Evolutionary conservation across 805 yeast genomes (phyloP).

Genomic region (Candida arabinofermentans): DNA sequence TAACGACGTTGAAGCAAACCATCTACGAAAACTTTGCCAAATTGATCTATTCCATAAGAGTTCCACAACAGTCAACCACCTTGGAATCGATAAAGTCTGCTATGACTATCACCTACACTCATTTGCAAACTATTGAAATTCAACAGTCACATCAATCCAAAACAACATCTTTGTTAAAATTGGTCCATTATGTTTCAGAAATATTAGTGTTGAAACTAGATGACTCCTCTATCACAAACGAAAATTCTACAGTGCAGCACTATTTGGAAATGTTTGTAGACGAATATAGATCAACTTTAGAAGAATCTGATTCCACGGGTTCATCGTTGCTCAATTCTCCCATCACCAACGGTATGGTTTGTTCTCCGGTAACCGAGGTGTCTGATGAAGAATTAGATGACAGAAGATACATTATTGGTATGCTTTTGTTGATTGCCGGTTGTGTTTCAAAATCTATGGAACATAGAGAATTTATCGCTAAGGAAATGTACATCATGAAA

Average conservation of each 20-base stretch:
- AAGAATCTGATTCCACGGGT: neutral
- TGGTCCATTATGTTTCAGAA: conserved; percentile 24
- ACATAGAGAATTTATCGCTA: conserved; percentile 25
- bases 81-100: conserved; percentile 17
- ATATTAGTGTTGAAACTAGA: conserved; percentile 23
- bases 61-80: neutral
- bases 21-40: conserved; percentile 33
- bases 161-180: conserved; percentile 16
- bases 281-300: conserved; percentile 3
- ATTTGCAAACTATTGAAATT: conserved; percentile 29
- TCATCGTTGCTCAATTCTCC: neutral
- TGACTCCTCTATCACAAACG: conserved; percentile 13
- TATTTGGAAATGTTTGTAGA: conserved; percentile 24
- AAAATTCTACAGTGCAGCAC: conserved; percentile 23
- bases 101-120: conserved; percentile 28
- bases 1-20: neutral
- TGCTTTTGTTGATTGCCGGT: conserved; percentile 27
- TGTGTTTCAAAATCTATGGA: conserved; percentile 21
- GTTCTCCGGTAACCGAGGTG: conserved; percentile 8
- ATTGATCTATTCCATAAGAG: conserved; percentile 33
- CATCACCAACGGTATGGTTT: conserved; percentile 1
- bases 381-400: neutral
- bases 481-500: conserved; percentile 19
- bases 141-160: conserved; percentile 9
- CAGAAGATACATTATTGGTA: conserved; percentile 9